Conservation (phyloP, 805 yeast species). For the Ogataea pignaliae region DNA sequence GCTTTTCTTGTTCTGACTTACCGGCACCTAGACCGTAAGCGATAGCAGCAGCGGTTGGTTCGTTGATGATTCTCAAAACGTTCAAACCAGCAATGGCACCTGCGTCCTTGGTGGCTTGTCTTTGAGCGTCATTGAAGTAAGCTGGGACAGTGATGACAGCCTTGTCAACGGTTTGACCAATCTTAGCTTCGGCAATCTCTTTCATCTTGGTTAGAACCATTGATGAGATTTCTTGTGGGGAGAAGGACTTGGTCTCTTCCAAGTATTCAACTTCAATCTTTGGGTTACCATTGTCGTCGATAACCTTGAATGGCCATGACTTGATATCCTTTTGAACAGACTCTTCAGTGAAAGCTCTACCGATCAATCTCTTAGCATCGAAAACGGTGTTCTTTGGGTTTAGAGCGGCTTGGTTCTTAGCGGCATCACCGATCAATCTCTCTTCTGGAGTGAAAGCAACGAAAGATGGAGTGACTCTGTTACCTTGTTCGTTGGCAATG, state of each 20-base stretch:
- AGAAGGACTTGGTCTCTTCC: constrained; percentile 64
- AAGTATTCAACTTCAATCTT: constrained; percentile 64
- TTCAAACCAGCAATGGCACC: constrained; percentile 78
- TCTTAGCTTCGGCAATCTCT: constrained; percentile 74
- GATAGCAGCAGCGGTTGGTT: constrained; percentile 95
- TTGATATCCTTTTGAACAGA: constrained; percentile 85
- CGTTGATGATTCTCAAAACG: constrained; percentile 73
- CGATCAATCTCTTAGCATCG: constrained; percentile 81
- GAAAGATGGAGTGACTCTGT: constrained; percentile 80
- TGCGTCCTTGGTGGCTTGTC: constrained; percentile 81
- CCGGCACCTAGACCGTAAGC: constrained; percentile 98
- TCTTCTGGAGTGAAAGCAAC: constrained; percentile 76
- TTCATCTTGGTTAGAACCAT: constrained; percentile 81
- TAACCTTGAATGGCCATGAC: constrained; percentile 81
- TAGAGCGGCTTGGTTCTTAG: constrained; percentile 79
- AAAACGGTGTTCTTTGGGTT: constrained; percentile 74
- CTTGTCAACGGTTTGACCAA: constrained; percentile 66
- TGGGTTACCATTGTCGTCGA: constrained; percentile 63
- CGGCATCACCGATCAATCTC: constrained; percentile 80
- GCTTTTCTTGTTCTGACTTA: constrained; percentile 74
- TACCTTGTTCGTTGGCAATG: constrained; percentile 81
- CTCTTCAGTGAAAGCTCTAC: constrained; percentile 72
- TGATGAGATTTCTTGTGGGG: constrained; percentile 73
- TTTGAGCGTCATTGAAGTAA: constrained; percentile 74
- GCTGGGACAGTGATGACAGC: constrained; percentile 81